Base-by-base conservation (phyloP, 768 basidiomycete genomes). In the Hirschioporus abietinus region DNA sequence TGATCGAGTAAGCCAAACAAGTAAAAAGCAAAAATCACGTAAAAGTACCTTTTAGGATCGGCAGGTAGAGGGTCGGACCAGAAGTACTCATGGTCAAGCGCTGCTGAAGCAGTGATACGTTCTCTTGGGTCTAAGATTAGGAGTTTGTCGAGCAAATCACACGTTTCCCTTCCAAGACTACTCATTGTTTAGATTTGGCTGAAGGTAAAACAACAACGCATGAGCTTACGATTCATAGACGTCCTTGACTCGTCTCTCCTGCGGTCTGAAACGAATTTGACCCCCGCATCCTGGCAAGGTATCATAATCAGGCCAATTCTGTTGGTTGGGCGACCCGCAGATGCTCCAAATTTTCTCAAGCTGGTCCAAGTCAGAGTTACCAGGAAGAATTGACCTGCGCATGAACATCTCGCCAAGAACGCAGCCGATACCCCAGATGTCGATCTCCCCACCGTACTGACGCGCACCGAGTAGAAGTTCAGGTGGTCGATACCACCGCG, bases 371-470 rank as follows among this genome's bases (percentile, higher is more conserved):
- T 99, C 97, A 10, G 91, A 89, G 23, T 84, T 85, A 18, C 96
- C 96, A 7, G 88, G 88, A 65, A 99, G 82, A 66, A 99, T 95
- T 0, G 96, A 96, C 65, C 85, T 82, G 59, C 90, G 86, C 66
- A 84, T 83, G 76, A 93, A 96, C 94, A 99, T 98, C 77, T 99
- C 97, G 34, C 91, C 96, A n/a, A 99, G 81, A 30, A 98, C 93
- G 71, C 74, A 96, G 88, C 96, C 97, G 64, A 99, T 88, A 7
- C 96, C 95, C 97, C 97, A 99, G 72, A 99, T 89, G 76, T 99
- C 97, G 58, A 99, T 90, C 71, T 95, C 93, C 0, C 93, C 92
- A 9, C 94, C 94, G 71, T 99, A 99, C 68, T 92, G 86, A 60
- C 89, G 83, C 18, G 93, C 91, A 57, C 96, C 95, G 17, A 99